Evolutionary conservation across 78 protist species (phyloP).

Genomic region (Chrysochromulina tobinii): DNA sequence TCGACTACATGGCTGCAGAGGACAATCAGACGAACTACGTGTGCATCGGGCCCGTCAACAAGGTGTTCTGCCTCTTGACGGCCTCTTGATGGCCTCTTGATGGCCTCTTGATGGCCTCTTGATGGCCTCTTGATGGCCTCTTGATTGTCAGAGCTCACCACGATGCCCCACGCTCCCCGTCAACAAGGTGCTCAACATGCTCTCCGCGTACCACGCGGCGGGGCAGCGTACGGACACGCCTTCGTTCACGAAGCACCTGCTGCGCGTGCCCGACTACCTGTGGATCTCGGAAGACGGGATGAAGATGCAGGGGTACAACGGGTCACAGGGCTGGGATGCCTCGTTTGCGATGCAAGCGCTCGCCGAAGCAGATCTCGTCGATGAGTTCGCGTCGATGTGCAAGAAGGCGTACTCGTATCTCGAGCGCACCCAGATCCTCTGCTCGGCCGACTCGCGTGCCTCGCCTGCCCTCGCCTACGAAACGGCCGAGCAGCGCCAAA

Average conservation of each 20-base stretch:
- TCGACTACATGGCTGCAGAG: slow-evolving; percentile 76
- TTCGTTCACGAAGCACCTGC: slow-evolving; percentile 64
- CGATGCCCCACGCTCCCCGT: slow-evolving; percentile 73
- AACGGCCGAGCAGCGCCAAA: neutral
- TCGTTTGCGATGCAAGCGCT: slow-evolving; percentile 84
- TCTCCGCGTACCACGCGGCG: slow-evolving; percentile 56
- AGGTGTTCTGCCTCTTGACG: neutral
- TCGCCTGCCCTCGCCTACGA: neutral
- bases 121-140: no score
- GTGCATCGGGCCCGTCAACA: slow-evolving; percentile 90
- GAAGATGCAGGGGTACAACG: slow-evolving; percentile 86
- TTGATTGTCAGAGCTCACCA: neutral
- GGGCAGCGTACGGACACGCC: slow-evolving; percentile 44
- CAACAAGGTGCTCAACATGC: slow-evolving; percentile 77
- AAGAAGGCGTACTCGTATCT: slow-evolving; percentile 67
- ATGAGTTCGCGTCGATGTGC: slow-evolving; percentile 42
- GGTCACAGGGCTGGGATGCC: slow-evolving; percentile 96
- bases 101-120: no score
- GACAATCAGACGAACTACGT: slow-evolving; percentile 85
- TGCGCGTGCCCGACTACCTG: slow-evolving; percentile 84
- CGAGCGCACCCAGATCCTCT: slow-evolving; percentile 72
- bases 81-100: no score
- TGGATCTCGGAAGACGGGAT: slow-evolving; percentile 70
- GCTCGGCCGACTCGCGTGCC: neutral
- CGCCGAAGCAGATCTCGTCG: slow-evolving; percentile 18